A percentile compares a stretch with the other conserved stretches of the same genome.
These are phyloP conservation scores for Claviceps spartinae DNA, from an alignment of 2,329 filamentous ascomycete species.

Conservation along the genomic window DNA sequence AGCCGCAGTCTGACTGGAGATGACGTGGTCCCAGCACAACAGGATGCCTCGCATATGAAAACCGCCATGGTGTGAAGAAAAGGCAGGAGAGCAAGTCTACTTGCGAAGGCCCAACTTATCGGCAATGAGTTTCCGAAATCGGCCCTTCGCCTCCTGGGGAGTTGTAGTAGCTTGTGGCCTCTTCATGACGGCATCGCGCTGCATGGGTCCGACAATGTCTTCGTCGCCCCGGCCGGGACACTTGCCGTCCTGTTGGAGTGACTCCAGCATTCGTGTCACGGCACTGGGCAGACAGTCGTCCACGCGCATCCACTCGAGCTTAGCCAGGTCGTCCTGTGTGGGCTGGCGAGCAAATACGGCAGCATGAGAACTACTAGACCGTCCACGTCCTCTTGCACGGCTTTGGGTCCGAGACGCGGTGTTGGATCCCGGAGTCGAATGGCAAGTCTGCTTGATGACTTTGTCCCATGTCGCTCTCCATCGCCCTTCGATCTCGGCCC, in stretches of 20 bases:
- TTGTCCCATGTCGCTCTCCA: conserved; percentile 62
- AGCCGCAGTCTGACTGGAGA: too few relatives aligned
- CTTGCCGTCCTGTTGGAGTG: conserved; percentile 61
- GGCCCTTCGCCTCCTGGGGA: conserved; percentile 28
- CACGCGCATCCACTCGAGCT: conserved; percentile 30
- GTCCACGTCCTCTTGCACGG: conserved; percentile 24
- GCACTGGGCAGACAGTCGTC: conserved; percentile 47
- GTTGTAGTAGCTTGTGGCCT: conserved; percentile 20
- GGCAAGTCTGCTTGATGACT: conserved; percentile 39
- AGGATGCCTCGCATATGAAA: too few relatives aligned
- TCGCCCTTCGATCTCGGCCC: conserved; percentile 61
- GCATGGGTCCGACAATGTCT: conserved; percentile 90
- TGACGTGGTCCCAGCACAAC: too few relatives aligned
- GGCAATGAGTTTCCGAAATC: conserved; percentile 35
- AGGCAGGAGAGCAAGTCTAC: conserved; percentile 1
- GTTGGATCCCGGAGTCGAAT: conserved; percentile 13
- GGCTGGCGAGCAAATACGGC: conserved; percentile 18
- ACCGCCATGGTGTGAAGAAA: too few relatives aligned
- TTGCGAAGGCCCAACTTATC: conserved; percentile 26
- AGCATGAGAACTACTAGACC: conserved; percentile 29
- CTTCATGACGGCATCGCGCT: conserved; percentile 42
- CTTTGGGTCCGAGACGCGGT: conserved; percentile 24
- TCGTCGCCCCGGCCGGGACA: conserved; percentile 81
- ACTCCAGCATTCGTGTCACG: conserved; percentile 54
- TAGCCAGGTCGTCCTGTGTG: conserved; percentile 25